Base-by-base conservation (phyloP, 176 grass and related monocot genomes). In the Oryza longistaminata region DNA sequence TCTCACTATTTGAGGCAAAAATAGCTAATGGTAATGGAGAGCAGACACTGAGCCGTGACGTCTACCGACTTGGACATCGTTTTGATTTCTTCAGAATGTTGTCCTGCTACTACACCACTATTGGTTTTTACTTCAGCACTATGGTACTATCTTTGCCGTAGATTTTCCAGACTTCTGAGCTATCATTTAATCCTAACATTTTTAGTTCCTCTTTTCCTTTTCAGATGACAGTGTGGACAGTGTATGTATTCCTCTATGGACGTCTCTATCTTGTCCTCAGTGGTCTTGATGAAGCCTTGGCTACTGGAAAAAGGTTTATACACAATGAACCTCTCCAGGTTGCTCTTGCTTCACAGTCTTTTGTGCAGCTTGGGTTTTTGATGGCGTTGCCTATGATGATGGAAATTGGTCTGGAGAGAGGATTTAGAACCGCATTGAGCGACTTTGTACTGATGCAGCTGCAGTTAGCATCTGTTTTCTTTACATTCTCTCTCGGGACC, bases 11-110 rank as follows among this genome's bases (percentile, higher is more conserved):
- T 70, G 96, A 98, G 79, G 93, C 96, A 11, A 98, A 94, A 75
- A 90, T 98, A 80, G 96, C 96, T 78, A 92, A 95, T 82, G 93
- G 93, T 64, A 98, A 94, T 24, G 96, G 96, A 4, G 96, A 98
- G 31, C 93, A 98, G 39, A 95, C 93, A 74, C 64, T 98, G 83
- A 98, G 96, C 67, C 93, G 88, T 11, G 96, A 94, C 15, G 62
- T 95, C 27, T 98, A 98, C 50, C 78, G 88, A 50, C 90, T 98
- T 66, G 96, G 96, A 12, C 96, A 98, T 74, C 91, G 91, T 76
- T 95, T 98, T 93, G 96, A 98, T 86, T 95, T 98, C 79, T 98
- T 98, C 88, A 98, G 90, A 82, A 95, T 98, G 96, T 58, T 98
- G 77, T 98, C 93, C 11, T 98, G 93, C 77, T 98, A 98, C 73